Percentiles rank a stretch among this genome's conserved stretches.
Conservation (phyloP, 805 yeast genomes). For the Osmozyma mogii region DNA sequence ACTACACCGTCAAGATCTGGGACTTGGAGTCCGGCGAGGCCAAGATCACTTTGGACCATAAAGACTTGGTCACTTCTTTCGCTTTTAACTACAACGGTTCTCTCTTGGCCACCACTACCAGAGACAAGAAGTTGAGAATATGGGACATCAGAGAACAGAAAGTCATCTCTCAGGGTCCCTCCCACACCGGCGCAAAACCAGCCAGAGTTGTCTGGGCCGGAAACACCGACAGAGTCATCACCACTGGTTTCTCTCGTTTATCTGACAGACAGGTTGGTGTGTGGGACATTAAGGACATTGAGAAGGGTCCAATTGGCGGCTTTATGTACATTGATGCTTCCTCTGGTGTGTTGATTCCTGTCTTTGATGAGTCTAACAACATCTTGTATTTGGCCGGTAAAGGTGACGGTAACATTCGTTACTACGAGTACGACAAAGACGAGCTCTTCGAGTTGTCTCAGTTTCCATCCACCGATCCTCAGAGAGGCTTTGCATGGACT, state of each 20-base stretch:
- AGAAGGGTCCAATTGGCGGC: slow-evolving; percentile 82
- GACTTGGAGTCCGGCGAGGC: slow-evolving; percentile 69
- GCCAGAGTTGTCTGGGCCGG: slow-evolving; percentile 90
- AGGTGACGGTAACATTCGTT: slow-evolving; percentile 96
- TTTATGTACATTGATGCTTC: slow-evolving; percentile 81
- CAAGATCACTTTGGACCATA: slow-evolving; percentile 68
- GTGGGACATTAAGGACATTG: slow-evolving; percentile 77
- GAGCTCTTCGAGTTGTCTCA: slow-evolving; percentile 80
- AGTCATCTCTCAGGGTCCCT: slow-evolving; percentile 73
- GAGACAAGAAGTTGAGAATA: slow-evolving; percentile 83
- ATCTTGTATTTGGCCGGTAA: slow-evolving; percentile 89
- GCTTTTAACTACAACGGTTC: slow-evolving; percentile 88
- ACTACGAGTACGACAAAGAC: slow-evolving; percentile 83
- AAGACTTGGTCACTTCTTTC: slow-evolving; percentile 89
- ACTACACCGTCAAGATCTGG: slow-evolving; percentile 90
- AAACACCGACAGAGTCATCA: slow-evolving; percentile 70
- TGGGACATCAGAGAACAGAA: slow-evolving; percentile 84
- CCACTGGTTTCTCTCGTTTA: slow-evolving; percentile 89
- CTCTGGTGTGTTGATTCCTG: slow-evolving; percentile 90
- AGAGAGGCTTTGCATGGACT: slow-evolving; percentile 88
- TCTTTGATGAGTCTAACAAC: slow-evolving; percentile 73
- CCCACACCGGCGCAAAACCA: slow-evolving; percentile 90
- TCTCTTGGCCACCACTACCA: slow-evolving; percentile 75
- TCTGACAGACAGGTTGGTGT: slow-evolving; percentile 94
- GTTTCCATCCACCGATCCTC: slow-evolving; percentile 83